Conservation (phyloP, 2,329 filamentous ascomycete genomes). For the Aspergillus costaricaensis region DNA sequence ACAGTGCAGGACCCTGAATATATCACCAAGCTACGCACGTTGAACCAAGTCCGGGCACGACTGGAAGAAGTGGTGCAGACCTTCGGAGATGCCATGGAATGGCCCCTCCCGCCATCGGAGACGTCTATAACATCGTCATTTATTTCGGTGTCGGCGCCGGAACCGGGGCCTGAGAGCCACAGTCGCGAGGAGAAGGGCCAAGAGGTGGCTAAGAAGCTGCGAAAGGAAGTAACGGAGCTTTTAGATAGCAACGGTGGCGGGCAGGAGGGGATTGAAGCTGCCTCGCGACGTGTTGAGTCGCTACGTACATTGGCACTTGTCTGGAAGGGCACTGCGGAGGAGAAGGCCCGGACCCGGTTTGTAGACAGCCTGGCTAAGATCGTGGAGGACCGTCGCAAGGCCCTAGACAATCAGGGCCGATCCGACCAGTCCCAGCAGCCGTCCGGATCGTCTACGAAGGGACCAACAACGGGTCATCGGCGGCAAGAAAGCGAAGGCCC, state of each 20-base stretch:
- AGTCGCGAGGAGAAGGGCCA: slow-evolving; percentile 85
- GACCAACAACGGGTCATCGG: slow-evolving; percentile 17
- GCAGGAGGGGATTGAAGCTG: slow-evolving; percentile 66
- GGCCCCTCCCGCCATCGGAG: slow-evolving; percentile 86
- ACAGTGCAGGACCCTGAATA: slow-evolving; percentile 57
- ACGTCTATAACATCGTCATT: slow-evolving; percentile 81
- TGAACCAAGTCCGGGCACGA: slow-evolving; percentile 79
- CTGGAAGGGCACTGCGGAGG: slow-evolving; percentile 95
- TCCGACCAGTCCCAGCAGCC: slow-evolving; percentile 28
- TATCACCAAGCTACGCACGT: slow-evolving; percentile 76
- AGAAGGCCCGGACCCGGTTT: slow-evolving; percentile 78
- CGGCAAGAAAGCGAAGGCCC: slow-evolving; percentile 40
- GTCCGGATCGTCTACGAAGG: slow-evolving; percentile 5
- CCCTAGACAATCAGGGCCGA: slow-evolving; percentile 45
- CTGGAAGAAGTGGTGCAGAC: slow-evolving; percentile 86
- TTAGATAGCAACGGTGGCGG: slow-evolving; percentile 62
- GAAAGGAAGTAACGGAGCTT: slow-evolving; percentile 70
- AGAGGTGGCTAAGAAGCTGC: slow-evolving; percentile 66
- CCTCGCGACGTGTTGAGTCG: slow-evolving; percentile 71
- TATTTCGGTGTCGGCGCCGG: slow-evolving; percentile 84
- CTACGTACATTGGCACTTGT: slow-evolving; percentile 75
- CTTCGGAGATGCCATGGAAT: slow-evolving; percentile 95
- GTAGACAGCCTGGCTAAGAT: slow-evolving; percentile 78
- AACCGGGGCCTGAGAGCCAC: slow-evolving; percentile 65
- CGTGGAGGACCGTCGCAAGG: slow-evolving; percentile 70